Percentiles rank a stretch among this genome's conserved stretches.
Conservation (phyloP, 768 basidiomycete genomes). For the Lanmaoa pseudosensibilis region DNA sequence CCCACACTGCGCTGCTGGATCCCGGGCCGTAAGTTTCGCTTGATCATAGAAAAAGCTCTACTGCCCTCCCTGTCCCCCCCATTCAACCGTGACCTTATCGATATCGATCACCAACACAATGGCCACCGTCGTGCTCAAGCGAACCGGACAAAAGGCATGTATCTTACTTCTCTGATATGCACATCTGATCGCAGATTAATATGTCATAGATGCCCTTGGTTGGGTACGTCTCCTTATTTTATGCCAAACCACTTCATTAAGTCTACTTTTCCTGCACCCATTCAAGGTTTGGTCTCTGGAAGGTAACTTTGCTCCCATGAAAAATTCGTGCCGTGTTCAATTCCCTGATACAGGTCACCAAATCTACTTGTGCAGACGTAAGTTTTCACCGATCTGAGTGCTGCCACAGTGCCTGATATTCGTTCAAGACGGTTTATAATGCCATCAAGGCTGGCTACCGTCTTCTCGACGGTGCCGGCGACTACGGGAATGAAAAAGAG, state of each 20-base stretch:
- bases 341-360: slow-evolving; percentile 47
- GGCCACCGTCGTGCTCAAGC: slow-evolving; percentile 54
- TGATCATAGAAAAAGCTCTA: slow-evolving; percentile 8
- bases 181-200: not conserved
- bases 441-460: slow-evolving; percentile 87
- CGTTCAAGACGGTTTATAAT: slow-evolving; percentile 67
- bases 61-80: not conserved
- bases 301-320: slow-evolving; percentile 40
- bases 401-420: slow-evolving; percentile 1
- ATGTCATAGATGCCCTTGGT: slow-evolving; percentile 65
- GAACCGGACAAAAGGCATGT: slow-evolving; percentile 59
- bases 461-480: slow-evolving; percentile 82
- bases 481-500: slow-evolving; percentile 89
- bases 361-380: slow-evolving; percentile 59
- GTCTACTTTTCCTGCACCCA: not conserved
- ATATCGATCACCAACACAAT: slow-evolving; percentile 34
- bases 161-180: not conserved
- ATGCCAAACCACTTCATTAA: not conserved
- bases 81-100: slow-evolving; percentile 12
- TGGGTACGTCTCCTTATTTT: slow-evolving; percentile 42
- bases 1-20: not conserved
- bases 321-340: not conserved
- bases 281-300: slow-evolving; percentile 70
- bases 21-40: slow-evolving; percentile 12
- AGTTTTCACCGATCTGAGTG: slow-evolving; percentile 14